Evolutionary conservation across 352 stramenopile species (phyloP).

Genomic region (Phytophthora pluvialis): DNA sequence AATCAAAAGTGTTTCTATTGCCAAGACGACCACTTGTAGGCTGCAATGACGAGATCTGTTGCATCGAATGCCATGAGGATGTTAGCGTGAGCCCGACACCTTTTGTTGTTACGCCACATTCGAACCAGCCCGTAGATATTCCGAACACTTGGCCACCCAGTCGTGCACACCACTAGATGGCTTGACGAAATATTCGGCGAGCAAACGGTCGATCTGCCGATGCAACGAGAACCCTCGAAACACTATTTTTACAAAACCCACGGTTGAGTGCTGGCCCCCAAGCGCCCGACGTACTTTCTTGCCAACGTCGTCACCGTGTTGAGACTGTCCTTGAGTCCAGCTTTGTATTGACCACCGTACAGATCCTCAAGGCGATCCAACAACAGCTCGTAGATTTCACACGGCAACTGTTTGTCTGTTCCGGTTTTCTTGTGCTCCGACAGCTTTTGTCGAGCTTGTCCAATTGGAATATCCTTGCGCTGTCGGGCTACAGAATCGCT

Average conservation of each 20-base stretch:
- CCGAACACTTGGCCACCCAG: background rate
- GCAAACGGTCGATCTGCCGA: constrained; percentile 9
- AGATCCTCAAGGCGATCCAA: constrained; percentile 6
- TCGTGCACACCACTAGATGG: background rate
- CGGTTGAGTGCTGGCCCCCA: background rate
- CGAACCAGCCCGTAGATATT: background rate
- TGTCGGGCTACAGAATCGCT: background rate
- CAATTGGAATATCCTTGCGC: background rate
- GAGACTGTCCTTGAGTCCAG: background rate
- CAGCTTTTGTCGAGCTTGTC: background rate
- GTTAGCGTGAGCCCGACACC: no score
- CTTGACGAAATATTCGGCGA: constrained; percentile 4
- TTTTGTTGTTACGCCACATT: background rate
- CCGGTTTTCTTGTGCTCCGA: background rate
- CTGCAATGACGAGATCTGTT: no score
- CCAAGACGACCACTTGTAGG: no score
- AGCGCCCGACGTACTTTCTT: background rate
- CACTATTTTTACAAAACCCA: constrained; percentile 1
- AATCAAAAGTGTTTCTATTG: no score
- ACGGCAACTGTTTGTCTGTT: background rate
- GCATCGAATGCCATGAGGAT: no score
- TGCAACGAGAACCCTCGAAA: constrained; percentile 15
- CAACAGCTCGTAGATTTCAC: constrained; percentile 1
- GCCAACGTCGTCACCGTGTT: background rate
- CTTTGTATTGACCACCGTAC: background rate